phyloP scores from a whole-genome alignment of 2,329 filamentous ascomycete genomes.

The Gremmenia infestans region DNA sequence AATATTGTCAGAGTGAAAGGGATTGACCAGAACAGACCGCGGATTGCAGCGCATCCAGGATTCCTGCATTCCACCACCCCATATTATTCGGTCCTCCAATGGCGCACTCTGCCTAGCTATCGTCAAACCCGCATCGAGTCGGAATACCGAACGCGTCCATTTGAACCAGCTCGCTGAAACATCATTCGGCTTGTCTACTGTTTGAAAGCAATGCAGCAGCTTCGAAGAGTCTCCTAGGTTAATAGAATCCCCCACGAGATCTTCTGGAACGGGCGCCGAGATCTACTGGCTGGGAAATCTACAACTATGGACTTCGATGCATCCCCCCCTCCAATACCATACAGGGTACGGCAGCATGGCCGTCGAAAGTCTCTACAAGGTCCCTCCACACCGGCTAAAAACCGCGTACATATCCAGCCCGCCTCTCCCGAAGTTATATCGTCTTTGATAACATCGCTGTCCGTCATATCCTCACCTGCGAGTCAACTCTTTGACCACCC shows the following conservation, averaged over 20 bases:
- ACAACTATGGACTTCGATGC: slow-evolving; percentile 23
- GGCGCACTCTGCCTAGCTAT: slow-evolving; percentile 17
- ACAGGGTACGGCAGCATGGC: slow-evolving; percentile 24
- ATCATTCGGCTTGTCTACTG: slow-evolving; percentile 12
- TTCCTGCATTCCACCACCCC: neutral
- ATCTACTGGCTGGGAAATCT: slow-evolving; percentile 12
- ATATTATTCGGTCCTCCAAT: slow-evolving; percentile 20
- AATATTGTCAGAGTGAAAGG: neutral
- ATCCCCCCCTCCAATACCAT: slow-evolving; percentile 27
- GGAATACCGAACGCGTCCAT: slow-evolving; percentile 9
- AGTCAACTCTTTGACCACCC: slow-evolving; percentile 64
- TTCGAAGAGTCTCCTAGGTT: slow-evolving; percentile 12
- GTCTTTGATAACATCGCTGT: slow-evolving; percentile 63
- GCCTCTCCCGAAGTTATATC: slow-evolving; percentile 63
- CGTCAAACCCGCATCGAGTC: slow-evolving; percentile 19
- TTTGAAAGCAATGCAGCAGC: slow-evolving; percentile 27
- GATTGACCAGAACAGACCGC: neutral
- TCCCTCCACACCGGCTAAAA: slow-evolving; percentile 24
- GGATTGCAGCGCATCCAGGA: slow-evolving; percentile 2
- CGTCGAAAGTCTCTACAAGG: slow-evolving; percentile 28
- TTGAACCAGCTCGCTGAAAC: slow-evolving; percentile 20
- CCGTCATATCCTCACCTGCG: slow-evolving; percentile 62
- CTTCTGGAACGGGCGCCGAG: slow-evolving; percentile 11
- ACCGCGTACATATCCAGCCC: slow-evolving; percentile 30
- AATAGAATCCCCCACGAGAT: slow-evolving; percentile 4